phyloP scores from a whole-genome alignment of 1,284 basidiomycete species.

The Tausonia pullulans region DNA sequence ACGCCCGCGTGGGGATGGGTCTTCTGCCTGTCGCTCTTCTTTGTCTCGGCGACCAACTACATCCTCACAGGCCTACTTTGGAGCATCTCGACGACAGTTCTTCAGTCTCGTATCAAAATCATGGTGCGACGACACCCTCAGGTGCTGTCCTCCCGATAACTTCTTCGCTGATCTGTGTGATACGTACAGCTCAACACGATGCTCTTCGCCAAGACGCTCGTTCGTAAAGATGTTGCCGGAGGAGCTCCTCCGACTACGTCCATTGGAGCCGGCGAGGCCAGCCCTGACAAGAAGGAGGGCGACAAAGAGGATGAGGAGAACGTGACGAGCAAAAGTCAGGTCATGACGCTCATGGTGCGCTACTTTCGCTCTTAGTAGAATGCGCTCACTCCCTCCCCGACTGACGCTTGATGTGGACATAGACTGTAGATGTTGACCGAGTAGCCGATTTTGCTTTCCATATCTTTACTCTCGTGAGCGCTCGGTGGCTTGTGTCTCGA shows the following conservation, averaged over 20 bases:
- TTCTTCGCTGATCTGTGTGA: too few species aligned
- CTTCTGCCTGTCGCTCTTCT: slow-evolving; percentile 48
- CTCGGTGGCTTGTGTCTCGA: background rate
- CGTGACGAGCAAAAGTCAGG: slow-evolving; percentile 79
- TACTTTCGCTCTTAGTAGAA: background rate
- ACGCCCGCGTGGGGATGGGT: slow-evolving; percentile 38
- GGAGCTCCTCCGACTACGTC: slow-evolving; percentile 18
- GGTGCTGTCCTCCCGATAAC: too few species aligned
- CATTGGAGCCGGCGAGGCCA: slow-evolving; percentile 25
- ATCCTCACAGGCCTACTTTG: slow-evolving; percentile 28
- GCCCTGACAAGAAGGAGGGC: slow-evolving; percentile 24
- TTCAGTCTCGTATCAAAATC: slow-evolving; percentile 47
- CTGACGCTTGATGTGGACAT: slow-evolving; percentile 16
- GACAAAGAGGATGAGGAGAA: slow-evolving; percentile 55
- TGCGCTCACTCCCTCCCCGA: background rate
- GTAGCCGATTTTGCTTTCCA: slow-evolving; percentile 77
- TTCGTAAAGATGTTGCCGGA: slow-evolving; percentile 67
- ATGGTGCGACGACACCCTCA: too few species aligned
- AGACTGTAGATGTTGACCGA: slow-evolving; percentile 76
- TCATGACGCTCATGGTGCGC: slow-evolving; percentile 60
- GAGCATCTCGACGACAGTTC: slow-evolving; percentile 32
- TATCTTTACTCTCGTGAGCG: slow-evolving; percentile 53
- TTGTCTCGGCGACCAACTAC: slow-evolving; percentile 49
- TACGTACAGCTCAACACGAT: slow-evolving; percentile 63
- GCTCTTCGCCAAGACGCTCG: slow-evolving; percentile 77